Evolutionary conservation across 768 basidiomycete genomes (phyloP), one percentile per base, ranked within the genome.

Genomic region (Mycena polygramma): DNA sequence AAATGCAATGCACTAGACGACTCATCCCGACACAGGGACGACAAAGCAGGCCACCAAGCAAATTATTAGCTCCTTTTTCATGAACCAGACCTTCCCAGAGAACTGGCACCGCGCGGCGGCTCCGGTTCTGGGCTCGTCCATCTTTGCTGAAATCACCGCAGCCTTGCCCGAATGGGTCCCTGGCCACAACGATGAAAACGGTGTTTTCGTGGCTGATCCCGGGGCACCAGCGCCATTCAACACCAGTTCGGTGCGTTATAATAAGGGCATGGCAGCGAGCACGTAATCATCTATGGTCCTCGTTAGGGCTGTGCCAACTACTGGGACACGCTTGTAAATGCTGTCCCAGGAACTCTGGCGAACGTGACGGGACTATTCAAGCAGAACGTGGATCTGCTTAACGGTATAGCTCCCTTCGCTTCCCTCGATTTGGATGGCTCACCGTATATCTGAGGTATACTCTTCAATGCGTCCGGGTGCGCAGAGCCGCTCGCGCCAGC

Each of bases 221-320:
- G 30, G 26, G 30, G 52, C 60, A 20, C 60, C 67, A 19, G 46
- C 57, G 36, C 67, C 67, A 54, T 68, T 68, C 60, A 68, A 63
- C 51, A 63, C 37, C 59, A 60, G 59, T 48, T 3, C 8, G 43
- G 59, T 59, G 41, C 41, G 41, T 45, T 45, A 1, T 11, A 45
- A 4, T 24, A 17, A 17, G 43, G 10, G 43, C 10, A 19, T 30
- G 22, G 39, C 15, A 22, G 15, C 22, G 7, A 45, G 11, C 8
- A 45, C 30, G 57, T 9, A 43, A n/a, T 22, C 41, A 43, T 10
- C 9, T n/a, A n/a, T n/a, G n/a, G n/a, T n/a, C 36, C 20, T 45
- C 36, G 9, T 37, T 19, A 57, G 54, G 54, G 54, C 19, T 59
- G 57, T 22, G 41, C 57, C 11, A 46, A 30, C 45, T 59, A 59